Evolutionary conservation across 257 asterid genomes (phyloP).

Genomic region (Fraxinus cuspidata): DNA sequence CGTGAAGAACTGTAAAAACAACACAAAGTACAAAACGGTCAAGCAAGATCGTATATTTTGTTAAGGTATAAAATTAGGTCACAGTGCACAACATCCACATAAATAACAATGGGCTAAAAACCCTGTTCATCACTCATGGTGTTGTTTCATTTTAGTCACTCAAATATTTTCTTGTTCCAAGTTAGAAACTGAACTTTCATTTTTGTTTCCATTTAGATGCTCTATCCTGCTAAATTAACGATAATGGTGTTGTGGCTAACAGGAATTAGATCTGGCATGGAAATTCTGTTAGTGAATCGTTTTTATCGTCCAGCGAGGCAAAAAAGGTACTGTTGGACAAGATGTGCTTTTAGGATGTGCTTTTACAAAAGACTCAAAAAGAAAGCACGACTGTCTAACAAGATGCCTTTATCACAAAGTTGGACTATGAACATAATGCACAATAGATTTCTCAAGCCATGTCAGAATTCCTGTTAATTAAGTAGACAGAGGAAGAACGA

Average conservation of each 20-base stretch:
- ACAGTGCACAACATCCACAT: not conserved
- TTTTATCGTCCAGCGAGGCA: not conserved
- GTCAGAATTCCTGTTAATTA: not conserved
- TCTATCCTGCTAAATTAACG: not conserved
- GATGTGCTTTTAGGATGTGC: not conserved
- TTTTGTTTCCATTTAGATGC: not conserved
- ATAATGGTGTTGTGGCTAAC: not conserved
- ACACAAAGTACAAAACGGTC: not conserved
- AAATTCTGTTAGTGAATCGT: not conserved
- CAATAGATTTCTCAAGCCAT: not conserved
- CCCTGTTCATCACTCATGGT: not conserved
- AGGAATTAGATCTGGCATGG: not conserved
- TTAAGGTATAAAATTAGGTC: not conserved
- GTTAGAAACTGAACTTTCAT: not conserved
- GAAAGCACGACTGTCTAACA: not conserved
- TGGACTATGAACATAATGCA: not conserved
- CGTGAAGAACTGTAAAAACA: slow-evolving; percentile 46
- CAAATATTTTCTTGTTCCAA: not conserved
- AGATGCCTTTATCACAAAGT: not conserved
- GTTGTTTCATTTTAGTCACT: not conserved
- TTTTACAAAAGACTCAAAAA: not conserved
- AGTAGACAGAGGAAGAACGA: not conserved
- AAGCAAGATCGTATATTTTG: not conserved
- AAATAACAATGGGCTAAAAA: not conserved
- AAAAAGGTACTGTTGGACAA: not conserved